These are phyloP conservation scores for Lichtheimia ramosa DNA, from an alignment of 371 early-diverging fungal species.

Conservation along the genomic window DNA sequence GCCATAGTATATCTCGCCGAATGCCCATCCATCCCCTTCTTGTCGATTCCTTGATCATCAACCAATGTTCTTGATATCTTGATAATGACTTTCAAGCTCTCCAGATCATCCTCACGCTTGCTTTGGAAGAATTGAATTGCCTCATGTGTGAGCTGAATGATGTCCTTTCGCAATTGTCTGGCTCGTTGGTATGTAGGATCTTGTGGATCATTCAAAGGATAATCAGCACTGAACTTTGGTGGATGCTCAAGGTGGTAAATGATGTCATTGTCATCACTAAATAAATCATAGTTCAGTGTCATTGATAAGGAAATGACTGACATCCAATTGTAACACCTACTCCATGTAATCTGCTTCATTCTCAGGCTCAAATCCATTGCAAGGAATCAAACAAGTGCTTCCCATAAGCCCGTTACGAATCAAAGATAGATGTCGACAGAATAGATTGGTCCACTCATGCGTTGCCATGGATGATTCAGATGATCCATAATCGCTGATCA, in stretches of 20 bases:
- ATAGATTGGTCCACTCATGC: slow-evolving; percentile 51
- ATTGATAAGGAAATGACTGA: too few species aligned
- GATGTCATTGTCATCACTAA: neutral
- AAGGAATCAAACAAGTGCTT: slow-evolving; percentile 41
- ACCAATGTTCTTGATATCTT: slow-evolving; percentile 60
- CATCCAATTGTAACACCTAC: too few species aligned
- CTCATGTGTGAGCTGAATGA: slow-evolving; percentile 57
- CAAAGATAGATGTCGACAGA: slow-evolving; percentile 59
- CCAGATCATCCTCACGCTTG: slow-evolving; percentile 74
- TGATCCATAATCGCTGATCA: slow-evolving; percentile 35
- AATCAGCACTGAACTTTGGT: slow-evolving; percentile 54
- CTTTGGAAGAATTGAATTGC: slow-evolving; percentile 51
- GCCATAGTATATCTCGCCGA: slow-evolving; percentile 62
- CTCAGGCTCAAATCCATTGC: neutral
- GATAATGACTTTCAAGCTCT: slow-evolving; percentile 68
- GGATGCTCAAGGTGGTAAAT: slow-evolving; percentile 3
- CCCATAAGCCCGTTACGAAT: slow-evolving; percentile 57
- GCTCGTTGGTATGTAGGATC: slow-evolving; percentile 51
- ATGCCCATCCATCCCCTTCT: slow-evolving; percentile 42
- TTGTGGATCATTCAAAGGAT: slow-evolving; percentile 55
- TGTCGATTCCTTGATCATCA: slow-evolving; percentile 69
- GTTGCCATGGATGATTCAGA: slow-evolving; percentile 15
- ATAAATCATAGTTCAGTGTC: slow-evolving; percentile 1
- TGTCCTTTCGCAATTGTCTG: slow-evolving; percentile 46
- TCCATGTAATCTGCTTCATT: neutral